Percentiles rank a stretch among this genome's conserved stretches.
Evolutionary conservation across 352 stramenopile species (phyloP).

Genomic region (Phytopythium delawarense): DNA sequence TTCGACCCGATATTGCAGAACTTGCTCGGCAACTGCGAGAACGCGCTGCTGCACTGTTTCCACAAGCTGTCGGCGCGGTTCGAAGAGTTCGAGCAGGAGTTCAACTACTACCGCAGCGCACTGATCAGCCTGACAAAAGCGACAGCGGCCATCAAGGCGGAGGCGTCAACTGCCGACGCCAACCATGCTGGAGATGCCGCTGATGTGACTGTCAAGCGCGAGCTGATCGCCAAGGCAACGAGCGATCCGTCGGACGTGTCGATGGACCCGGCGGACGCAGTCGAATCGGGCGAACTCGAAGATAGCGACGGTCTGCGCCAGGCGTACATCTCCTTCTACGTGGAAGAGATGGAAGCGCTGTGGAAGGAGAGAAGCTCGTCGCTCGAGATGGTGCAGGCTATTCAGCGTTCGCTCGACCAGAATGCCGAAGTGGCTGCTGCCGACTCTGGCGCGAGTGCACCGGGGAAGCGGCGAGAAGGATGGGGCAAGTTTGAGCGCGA

Average conservation of each 20-base stretch:
- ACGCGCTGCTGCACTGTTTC: conserved; percentile 61
- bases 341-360: conserved; percentile 72
- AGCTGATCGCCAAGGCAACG: conserved; percentile 32
- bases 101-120: conserved; percentile 70
- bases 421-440: conserved; percentile 9
- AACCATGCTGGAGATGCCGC: conserved; percentile 1
- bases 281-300: conserved; percentile 20
- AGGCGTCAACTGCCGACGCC: conserved; percentile 16
- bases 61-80: conserved; percentile 57
- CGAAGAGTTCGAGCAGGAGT: conserved; percentile 73
- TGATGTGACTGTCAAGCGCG: conserved; percentile 37
- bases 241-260: conserved; percentile 12
- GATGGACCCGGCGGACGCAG: conserved; percentile 6
- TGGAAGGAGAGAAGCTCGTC: conserved; percentile 81
- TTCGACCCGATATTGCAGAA: conserved; percentile 65
- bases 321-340: conserved; percentile 76
- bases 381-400: conserved; percentile 69
- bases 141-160: conserved; percentile 3
- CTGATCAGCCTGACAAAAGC: conserved; percentile 40
- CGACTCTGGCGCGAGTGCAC: conserved; percentile 5
- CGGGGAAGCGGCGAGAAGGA: conserved; percentile 11
- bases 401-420: conserved; percentile 52
- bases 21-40: conserved; percentile 65
- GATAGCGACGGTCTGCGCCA: conserved; percentile 54
- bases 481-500: conserved; percentile 38